These are phyloP conservation scores for Beta vulgaris DNA, from an alignment of 148 eudicot species.

Conservation along the genomic window DNA sequence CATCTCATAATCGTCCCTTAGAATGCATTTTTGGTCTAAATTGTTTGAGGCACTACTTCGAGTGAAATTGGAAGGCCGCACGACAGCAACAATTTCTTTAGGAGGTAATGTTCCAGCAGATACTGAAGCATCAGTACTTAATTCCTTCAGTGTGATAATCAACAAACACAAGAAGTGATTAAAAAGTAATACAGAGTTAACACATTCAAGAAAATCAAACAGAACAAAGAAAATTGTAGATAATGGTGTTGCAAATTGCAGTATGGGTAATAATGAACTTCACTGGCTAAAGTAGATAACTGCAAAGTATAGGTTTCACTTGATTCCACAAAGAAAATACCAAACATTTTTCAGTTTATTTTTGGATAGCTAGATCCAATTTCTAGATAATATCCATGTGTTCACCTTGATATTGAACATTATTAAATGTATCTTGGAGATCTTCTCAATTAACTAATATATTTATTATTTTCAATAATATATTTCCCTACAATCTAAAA, in stretches of 20 bases:
- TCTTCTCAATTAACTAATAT: neutral
- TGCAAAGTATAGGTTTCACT: no score
- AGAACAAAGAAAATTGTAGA: neutral
- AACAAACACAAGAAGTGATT: neutral
- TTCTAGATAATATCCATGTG: neutral
- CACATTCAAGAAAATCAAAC: neutral
- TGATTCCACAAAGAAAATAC: no score
- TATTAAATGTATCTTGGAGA: neutral
- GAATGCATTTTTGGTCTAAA: constrained; percentile 54
- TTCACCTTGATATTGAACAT: neutral
- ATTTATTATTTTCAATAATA: no score
- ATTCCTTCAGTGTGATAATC: constrained; percentile 36
- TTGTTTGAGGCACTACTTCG: constrained; percentile 21
- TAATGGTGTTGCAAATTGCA: no score
- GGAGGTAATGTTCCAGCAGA: constrained; percentile 53
- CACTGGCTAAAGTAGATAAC: no score
- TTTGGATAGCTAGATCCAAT: neutral
- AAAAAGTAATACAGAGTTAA: neutral
- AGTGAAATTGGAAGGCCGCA: constrained; percentile 51
- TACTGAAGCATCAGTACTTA: constrained; percentile 33
- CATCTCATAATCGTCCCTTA: constrained; percentile 48
- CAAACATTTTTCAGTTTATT: neutral
- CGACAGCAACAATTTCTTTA: constrained; percentile 52
- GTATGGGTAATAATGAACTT: no score
- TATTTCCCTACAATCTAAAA: neutral